Evolutionary conservation across 1,284 basidiomycete genomes (phyloP).

Genomic region (Tilletia walkeri): DNA sequence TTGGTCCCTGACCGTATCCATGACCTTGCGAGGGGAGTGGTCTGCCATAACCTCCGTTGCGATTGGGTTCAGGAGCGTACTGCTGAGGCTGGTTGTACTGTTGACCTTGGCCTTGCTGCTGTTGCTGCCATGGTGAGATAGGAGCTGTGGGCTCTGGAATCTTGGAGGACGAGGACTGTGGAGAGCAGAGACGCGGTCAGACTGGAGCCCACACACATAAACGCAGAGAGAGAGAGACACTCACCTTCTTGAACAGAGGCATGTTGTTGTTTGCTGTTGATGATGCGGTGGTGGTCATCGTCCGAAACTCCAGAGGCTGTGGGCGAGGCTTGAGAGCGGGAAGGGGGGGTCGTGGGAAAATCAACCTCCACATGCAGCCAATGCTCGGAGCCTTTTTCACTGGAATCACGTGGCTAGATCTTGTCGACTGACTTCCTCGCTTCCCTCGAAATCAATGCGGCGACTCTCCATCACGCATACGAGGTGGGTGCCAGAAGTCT

Average conservation of each 20-base stretch:
- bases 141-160: not conserved
- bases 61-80: not conserved
- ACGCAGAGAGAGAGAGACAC: not conserved
- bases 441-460: no score
- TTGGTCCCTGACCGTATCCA: not conserved
- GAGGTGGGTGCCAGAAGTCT: no score
- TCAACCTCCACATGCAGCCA: no score
- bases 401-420: no score
- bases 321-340: no score
- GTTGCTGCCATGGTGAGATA: not conserved
- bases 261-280: not conserved
- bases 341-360: no score
- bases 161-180: constrained; percentile 11
- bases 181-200: no score
- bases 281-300: no score
- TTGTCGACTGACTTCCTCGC: no score
- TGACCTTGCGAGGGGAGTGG: not conserved
- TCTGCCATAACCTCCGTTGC: not conserved
- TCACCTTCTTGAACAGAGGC: constrained; percentile 17
- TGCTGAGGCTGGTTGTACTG: not conserved
- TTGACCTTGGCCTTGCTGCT: not conserved
- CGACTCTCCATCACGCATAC: no score
- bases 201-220: not conserved
- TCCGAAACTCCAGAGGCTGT: no score
- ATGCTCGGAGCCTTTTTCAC: no score